Evolutionary conservation across 78 protist genomes (phyloP), one percentile per base, ranked within the genome.

Genomic region (Dictyostelium citrinum): DNA sequence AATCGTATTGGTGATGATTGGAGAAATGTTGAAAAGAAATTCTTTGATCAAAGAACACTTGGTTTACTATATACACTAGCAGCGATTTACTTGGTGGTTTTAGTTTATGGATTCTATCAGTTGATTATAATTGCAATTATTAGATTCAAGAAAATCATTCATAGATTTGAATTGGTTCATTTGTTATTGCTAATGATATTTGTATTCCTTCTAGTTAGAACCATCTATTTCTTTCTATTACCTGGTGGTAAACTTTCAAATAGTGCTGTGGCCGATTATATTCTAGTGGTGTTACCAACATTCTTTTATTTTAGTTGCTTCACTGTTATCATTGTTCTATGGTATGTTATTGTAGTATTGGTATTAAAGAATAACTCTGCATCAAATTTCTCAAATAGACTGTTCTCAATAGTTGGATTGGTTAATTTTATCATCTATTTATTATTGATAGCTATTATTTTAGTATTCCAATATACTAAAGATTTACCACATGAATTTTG

Each of bases 241-340:
- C 93, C 93, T 45, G 49, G 24, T 78, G 85, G 86, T 2, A 49
- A 27, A 29, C 85, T 88, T 5, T n/a, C 68, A 9, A 17, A 76
- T 27, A 77, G 49, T 22, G 60, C 60, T 0, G 85, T 88, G 3
- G 80, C 77, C 1, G 90, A 71, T 35, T 83, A 83, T 83, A 64
- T 83, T 46, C 16, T 83, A 0, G 80, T 71, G 6, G 71, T 83
- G 0, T 41, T 72, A n/a, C 88, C 88, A 35, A 64, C 77, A 20
- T 82, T 82, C 46, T 27, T 82, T 27, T 82, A 82, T 41, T 82
- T 83, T 16, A 49, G 71, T 3, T 39, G 67, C 5, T 72, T 71
- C 16, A 83, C 90, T 2, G 33, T 83, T 14, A 49, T 83, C 27
- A n/a, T 83, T 16, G 90, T 83, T 0, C 17, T 72, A 5, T 72